Percentiles rank a stretch among this genome's conserved stretches.
phyloP scores from a whole-genome alignment of 208 protist species.

The Porcisia deanei region DNA sequence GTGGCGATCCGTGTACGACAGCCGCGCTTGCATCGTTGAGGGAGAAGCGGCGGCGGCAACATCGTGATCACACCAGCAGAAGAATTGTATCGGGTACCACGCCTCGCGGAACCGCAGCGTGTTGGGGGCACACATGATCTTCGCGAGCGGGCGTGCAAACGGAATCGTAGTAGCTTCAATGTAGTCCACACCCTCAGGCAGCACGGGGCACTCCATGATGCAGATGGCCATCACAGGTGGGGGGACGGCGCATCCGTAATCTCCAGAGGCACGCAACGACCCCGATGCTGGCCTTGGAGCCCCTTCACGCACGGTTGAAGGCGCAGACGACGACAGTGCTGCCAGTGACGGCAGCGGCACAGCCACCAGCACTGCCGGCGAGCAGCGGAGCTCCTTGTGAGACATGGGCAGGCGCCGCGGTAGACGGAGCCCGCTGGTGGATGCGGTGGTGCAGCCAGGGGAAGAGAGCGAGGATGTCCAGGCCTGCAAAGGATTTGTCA shows the following conservation, averaged over 20 bases:
- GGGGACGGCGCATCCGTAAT: neutral
- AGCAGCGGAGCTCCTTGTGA: conserved; percentile 12
- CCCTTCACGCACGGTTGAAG: neutral
- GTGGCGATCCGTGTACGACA: conserved; percentile 16
- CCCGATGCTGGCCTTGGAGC: neutral
- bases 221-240: conserved; percentile 14
- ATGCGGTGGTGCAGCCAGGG: neutral
- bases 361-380: conserved; percentile 18
- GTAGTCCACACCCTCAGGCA: conserved; percentile 30
- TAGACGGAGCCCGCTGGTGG: conserved; percentile 10
- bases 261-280: neutral
- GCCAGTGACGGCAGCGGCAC: conserved; percentile 13
- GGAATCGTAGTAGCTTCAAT: conserved; percentile 21
- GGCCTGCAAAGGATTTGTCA: conserved; percentile 11
- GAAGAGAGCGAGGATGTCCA: neutral
- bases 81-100: conserved; percentile 53
- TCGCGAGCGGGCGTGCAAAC: conserved; percentile 15
- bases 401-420: conserved; percentile 19
- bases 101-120: conserved; percentile 62
- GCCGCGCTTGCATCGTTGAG: neutral
- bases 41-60: neutral
- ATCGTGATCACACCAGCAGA: conserved; percentile 39
- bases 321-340: neutral
- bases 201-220: conserved; percentile 32
- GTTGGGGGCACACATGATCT: conserved; percentile 40